Evolutionary conservation across 2,329 filamentous ascomycete genomes (phyloP), one percentile per base, ranked within the genome.

Genomic region (Emydomyces testavorans): DNA sequence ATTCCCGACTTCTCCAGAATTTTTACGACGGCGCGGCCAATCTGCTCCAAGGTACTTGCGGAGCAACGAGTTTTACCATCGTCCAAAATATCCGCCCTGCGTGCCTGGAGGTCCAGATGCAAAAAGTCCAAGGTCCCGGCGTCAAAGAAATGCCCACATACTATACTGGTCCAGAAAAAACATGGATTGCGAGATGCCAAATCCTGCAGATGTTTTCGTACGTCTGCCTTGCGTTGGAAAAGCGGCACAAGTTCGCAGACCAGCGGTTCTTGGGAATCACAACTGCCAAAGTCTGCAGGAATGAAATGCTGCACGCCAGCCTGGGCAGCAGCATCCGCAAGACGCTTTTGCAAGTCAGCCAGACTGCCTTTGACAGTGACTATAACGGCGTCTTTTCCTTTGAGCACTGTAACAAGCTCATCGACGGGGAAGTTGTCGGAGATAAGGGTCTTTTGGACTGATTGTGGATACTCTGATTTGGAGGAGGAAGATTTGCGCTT

Each of bases 301-400:
- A 50, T 46, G n/a, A 50, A 50, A 2, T 47, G 49, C 26, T 50
- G 42, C 15, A 50, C 49, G 13, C 43, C 42, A 10, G 49, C 49
- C 34, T 47, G 21, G 16, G 37, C 44, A 13, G 43, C 37, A 5
- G 49, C 49, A 15, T 43, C 43, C 6, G 44, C 44, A 13, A 50
- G 23, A 15, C 37, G 43, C 32, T 41, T 50, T 16, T 50, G 49
- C 4, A 46, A n/a, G 11, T 42, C 32, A 18, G 8, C 44, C 13
- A 42, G 31, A 31, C 31, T 42, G 20, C 38, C 42, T n/a, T 41
- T 47, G 16, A 43, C 38, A 15, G 44, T 46, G 11, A 39, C 23
- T 2, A 50, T 36, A 23, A 50, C 40, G 6, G 49, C 43, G 28
- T 50, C 49, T 11, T 31, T 37, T 7, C 37, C 49, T 31, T 38